These are phyloP conservation scores for Paxillus rubicundulus DNA, from an alignment of 768 basidiomycete species.

Conservation along the genomic window DNA sequence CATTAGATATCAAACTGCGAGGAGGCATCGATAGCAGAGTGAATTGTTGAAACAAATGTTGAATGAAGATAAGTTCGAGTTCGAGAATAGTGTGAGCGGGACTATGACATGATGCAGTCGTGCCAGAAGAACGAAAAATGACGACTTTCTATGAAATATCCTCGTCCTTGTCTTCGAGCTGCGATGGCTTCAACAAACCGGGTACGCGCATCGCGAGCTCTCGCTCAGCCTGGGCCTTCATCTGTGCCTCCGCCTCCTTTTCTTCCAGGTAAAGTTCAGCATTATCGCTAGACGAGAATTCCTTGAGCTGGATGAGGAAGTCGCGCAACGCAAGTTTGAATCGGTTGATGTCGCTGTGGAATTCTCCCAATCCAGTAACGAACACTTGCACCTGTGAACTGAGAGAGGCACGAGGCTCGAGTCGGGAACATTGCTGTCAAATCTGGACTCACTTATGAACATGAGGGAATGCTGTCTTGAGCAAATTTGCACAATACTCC, in stretches of 20 bases:
- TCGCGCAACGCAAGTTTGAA: constrained; percentile 96
- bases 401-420: constrained; percentile 9
- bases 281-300: constrained; percentile 91
- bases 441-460: constrained; percentile 66
- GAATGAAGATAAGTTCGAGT: constrained; percentile 30
- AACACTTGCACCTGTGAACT: constrained; percentile 76
- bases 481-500: constrained; percentile 81
- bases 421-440: constrained; percentile 1
- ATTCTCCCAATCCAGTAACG: constrained; percentile 63
- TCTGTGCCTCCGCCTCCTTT: constrained; percentile 82
- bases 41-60: constrained; percentile 19
- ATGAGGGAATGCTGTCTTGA: constrained; percentile 90
- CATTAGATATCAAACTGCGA: constrained; percentile 36
- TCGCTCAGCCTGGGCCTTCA: constrained; percentile 78
- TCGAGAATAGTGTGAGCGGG: constrained; percentile 16
- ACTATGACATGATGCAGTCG: constrained; percentile 24
- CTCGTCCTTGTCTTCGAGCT: constrained; percentile 91
- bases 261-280: constrained; percentile 91
- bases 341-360: constrained; percentile 75
- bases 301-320: constrained; percentile 97
- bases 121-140: constrained; percentile 34
- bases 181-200: constrained; percentile 96
- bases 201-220: constrained; percentile 91
- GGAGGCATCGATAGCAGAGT: constrained; percentile 30
- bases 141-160: constrained; percentile 48